phyloP scores from a whole-genome alignment of 345 rosid genomes.

The Xanthoceras sorbifolium region DNA sequence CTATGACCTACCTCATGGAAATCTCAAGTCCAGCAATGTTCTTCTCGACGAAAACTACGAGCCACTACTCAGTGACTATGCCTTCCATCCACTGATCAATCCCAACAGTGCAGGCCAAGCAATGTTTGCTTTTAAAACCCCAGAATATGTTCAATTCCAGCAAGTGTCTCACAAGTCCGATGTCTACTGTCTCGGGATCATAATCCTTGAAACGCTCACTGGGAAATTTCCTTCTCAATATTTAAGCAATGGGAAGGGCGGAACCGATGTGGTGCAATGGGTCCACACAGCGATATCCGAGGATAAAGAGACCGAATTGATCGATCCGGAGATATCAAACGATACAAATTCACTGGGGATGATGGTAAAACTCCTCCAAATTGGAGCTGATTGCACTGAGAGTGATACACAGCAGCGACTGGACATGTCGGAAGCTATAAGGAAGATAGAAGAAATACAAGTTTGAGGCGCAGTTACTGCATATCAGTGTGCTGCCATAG shows the following conservation, averaged over 20 bases:
- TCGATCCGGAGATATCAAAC: conserved; percentile 68
- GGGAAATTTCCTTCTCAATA: conserved; percentile 81
- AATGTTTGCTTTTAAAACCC: conserved; percentile 63
- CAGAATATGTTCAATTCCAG: conserved; percentile 49
- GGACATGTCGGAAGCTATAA: conserved; percentile 54
- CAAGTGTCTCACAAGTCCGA: conserved; percentile 65
- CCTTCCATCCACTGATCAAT: conserved; percentile 55
- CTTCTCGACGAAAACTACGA: conserved; percentile 53
- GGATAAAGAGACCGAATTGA: conserved; percentile 45
- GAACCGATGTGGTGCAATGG: conserved; percentile 63
- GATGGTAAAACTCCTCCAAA: conserved; percentile 50
- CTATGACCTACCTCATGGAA: conserved; percentile 75
- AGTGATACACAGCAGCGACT: conserved; percentile 50
- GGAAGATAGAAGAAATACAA: conserved; percentile 56
- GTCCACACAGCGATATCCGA: conserved; percentile 45
- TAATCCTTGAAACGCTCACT: conserved; percentile 74
- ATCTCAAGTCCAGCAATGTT: conserved; percentile 86
- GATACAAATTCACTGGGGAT: conserved; percentile 31
- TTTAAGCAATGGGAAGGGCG: conserved; percentile 55
- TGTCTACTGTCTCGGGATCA: conserved; percentile 72
- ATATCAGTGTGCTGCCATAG: neutral
- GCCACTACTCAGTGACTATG: conserved; percentile 68
- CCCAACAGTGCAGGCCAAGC: conserved; percentile 38
- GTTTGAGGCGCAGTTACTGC: conserved; percentile 14
- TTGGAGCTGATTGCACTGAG: conserved; percentile 65